Evolutionary conservation across 176 grass and related monocot genomes (phyloP).

Genomic region (Zea mays): DNA sequence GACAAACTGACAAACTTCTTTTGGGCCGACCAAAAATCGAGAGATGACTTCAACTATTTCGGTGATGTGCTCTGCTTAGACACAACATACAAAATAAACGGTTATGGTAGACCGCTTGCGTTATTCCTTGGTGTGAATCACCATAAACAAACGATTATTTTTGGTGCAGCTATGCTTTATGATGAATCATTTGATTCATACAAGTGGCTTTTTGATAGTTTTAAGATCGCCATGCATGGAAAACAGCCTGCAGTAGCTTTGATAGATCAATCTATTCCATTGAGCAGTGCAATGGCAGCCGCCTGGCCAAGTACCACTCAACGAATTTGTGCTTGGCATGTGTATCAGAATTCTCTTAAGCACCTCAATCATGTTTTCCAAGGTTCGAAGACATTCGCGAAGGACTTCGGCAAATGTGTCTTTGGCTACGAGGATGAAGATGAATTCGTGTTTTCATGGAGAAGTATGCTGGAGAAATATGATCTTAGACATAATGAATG

Average conservation of each 20-base stretch:
- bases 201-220: slow-evolving; percentile 98
- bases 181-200: slow-evolving; percentile 96
- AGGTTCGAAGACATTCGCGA: slow-evolving; percentile 89
- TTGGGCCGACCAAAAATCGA: slow-evolving; percentile 94
- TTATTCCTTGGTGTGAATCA: slow-evolving; percentile 92
- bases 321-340: slow-evolving; percentile 84
- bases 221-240: slow-evolving; percentile 92
- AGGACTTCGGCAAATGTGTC: slow-evolving; percentile 86
- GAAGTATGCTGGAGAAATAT: slow-evolving; percentile 87
- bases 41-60: slow-evolving; percentile 77
- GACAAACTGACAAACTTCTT: slow-evolving; percentile 96
- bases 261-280: slow-evolving; percentile 70
- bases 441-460: slow-evolving; percentile 86
- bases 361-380: slow-evolving; percentile 96
- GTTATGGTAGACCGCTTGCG: slow-evolving; percentile 85
- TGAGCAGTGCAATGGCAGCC: slow-evolving; percentile 73
- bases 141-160: slow-evolving; percentile 92
- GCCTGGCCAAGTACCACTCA: slow-evolving; percentile 81
- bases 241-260: slow-evolving; percentile 81
- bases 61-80: slow-evolving; percentile 84
- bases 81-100: slow-evolving; percentile 92
- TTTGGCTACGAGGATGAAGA: slow-evolving; percentile 85
- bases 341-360: slow-evolving; percentile 95
- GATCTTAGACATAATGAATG: slow-evolving; percentile 95
- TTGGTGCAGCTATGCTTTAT: slow-evolving; percentile 91